Evolutionary conservation across 2,329 filamentous ascomycete species (phyloP).

Genomic region (Microdochium paspali): DNA sequence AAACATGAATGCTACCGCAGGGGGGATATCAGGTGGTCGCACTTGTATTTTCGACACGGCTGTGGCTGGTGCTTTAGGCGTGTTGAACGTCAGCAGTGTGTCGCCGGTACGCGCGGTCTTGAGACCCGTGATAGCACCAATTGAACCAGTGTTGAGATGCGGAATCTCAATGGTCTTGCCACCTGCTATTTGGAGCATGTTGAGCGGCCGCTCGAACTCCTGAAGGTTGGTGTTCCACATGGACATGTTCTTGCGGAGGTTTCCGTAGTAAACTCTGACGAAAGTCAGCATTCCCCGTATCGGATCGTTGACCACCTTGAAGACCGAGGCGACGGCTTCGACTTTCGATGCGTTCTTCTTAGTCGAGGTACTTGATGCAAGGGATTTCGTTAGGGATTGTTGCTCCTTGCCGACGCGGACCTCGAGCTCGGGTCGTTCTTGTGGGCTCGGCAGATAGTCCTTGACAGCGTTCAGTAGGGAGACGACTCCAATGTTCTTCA

Average conservation of each 20-base stretch:
- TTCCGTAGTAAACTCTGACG: slow-evolving; percentile 83
- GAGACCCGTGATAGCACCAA: slow-evolving; percentile 84
- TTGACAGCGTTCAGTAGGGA: slow-evolving; percentile 82
- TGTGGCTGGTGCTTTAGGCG: slow-evolving; percentile 51
- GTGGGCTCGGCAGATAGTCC: slow-evolving; percentile 76
- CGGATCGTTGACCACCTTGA: slow-evolving; percentile 89
- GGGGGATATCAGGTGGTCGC: slow-evolving; percentile 78
- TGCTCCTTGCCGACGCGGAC: slow-evolving; percentile 57
- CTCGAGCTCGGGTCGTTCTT: slow-evolving; percentile 70
- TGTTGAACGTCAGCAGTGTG: slow-evolving; percentile 69
- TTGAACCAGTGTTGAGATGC: slow-evolving; percentile 75
- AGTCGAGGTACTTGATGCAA: slow-evolving; percentile 20
- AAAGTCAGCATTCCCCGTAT: slow-evolving; percentile 84
- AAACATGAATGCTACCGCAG: slow-evolving; percentile 93
- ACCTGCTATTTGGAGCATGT: slow-evolving; percentile 82
- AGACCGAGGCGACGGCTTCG: slow-evolving; percentile 57
- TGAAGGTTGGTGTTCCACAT: slow-evolving; percentile 84
- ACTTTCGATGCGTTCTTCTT: slow-evolving; percentile 26
- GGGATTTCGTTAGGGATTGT: slow-evolving; percentile 30
- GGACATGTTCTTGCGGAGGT: slow-evolving; percentile 60
- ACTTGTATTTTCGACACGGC: slow-evolving; percentile 70
- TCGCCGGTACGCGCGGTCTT: slow-evolving; percentile 92
- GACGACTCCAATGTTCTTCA: slow-evolving; percentile 89
- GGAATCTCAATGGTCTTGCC: slow-evolving; percentile 78
- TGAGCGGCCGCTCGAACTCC: slow-evolving; percentile 68